Percentiles rank a stretch among this genome's conserved stretches.
phyloP scores from a whole-genome alignment of 225 moss, liverwort and hornwort species.

The Ulota crispa region DNA sequence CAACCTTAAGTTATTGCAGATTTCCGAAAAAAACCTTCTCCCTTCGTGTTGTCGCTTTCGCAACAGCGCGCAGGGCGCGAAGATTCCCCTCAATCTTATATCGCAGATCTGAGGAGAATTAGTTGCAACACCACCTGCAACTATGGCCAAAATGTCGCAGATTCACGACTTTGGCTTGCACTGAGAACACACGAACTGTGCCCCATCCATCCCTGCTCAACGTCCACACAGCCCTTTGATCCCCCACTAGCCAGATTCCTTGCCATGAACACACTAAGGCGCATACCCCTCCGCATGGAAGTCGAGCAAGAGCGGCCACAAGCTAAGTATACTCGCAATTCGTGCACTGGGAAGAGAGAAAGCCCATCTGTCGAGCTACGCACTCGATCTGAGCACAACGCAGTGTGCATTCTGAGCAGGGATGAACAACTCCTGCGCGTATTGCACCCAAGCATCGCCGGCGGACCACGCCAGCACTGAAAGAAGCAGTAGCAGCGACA shows the following conservation, averaged over 20 bases:
- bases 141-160: background rate
- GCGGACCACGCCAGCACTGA: slow-evolving; percentile 44
- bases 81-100: background rate
- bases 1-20: background rate
- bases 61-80: background rate
- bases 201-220: background rate
- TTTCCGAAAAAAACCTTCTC: background rate
- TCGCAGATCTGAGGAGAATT: background rate
- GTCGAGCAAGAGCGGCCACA: background rate
- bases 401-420: slow-evolving; percentile 7
- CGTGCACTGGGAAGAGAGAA: slow-evolving; percentile 11
- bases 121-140: background rate
- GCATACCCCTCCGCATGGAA: background rate
- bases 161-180: background rate
- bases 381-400: background rate
- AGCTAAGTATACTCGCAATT: background rate
- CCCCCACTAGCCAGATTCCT: background rate
- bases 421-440: slow-evolving; percentile 26
- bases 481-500: slow-evolving; percentile 44
- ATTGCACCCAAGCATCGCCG: slow-evolving; percentile 45
- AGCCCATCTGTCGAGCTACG: background rate
- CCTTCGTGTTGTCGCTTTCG: background rate
- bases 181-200: background rate
- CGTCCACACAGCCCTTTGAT: background rate
- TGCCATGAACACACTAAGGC: background rate